Base-by-base conservation (phyloP, 805 yeast species). In the Lipomyces anomalus region DNA sequence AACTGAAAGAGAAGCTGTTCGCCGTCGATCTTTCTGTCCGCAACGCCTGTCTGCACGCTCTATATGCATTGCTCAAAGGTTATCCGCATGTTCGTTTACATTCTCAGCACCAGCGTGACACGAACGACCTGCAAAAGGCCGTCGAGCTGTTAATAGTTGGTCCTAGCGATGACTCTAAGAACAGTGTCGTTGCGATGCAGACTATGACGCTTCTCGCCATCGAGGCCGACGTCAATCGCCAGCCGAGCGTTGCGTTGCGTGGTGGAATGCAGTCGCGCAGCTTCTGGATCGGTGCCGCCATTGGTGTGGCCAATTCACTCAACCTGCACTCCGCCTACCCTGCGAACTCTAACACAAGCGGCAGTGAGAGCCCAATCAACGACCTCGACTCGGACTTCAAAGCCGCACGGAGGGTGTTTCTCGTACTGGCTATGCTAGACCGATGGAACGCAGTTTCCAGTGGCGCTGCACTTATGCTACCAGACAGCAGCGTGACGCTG, bases 271-370 rank as follows among this genome's bases (percentile, higher is more conserved):
- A 37, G 9, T 46, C 52, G 17, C 23, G 22, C 4, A 26, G 53
- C 22, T 35, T 56, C 26, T 63, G 67, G 64, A 57, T 68, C 6
- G 69, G 69, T 1, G 57, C 68, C 4, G 67, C 68, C 4, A 58
- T 65, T n/a, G 57, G 60, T n/a, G 44, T 58, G 20, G 56, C 60
- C 7, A 53, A 53, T n/a, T 43, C 53, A 2, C 47, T 45, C 38
- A 45, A 56, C 22, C 57, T 63, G 13, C 43, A 51, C 30, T 47
- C 56, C 9, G 50, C n/a, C 47, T 37, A 18, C 35, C 50, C 40
- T 49, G 48, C 43, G 40, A 48, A n/a, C 18, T 50, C 35, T 51
- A 50, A 22, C 29, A 49, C 17, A 34, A 41, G 18, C 35, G 48
- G 32, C 40, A 46, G 33, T 33, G 42, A 22, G 26, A 42, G 11